Conservation (phyloP, 2,329 filamentous ascomycete species). For the Acrocalymma vagum region DNA sequence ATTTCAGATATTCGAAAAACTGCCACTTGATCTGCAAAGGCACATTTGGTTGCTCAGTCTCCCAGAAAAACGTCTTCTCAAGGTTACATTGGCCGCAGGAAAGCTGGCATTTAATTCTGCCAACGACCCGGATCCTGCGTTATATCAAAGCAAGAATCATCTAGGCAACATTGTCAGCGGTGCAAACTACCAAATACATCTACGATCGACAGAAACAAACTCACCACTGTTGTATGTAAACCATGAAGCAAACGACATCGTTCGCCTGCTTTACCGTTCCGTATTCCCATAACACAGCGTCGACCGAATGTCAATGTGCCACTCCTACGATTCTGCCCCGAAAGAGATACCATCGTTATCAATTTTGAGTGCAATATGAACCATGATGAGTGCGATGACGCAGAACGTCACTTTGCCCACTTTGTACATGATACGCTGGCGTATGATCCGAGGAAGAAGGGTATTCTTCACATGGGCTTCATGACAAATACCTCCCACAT, state of each 20-base stretch:
- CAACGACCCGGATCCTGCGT: background rate
- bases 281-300: slow-evolving; percentile 5
- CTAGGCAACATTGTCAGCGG: slow-evolving; percentile 13
- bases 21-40: slow-evolving; percentile 3
- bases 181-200: slow-evolving; percentile 8
- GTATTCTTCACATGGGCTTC: slow-evolving; percentile 13
- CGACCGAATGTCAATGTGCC: slow-evolving; percentile 1
- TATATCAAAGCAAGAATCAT: slow-evolving; percentile 10
- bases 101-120: too few species aligned
- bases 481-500: slow-evolving; percentile 3
- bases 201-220: slow-evolving; percentile 6
- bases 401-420: slow-evolving; percentile 11
- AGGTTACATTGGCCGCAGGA: slow-evolving; percentile 1
- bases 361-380: too few species aligned
- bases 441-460: slow-evolving; percentile 14
- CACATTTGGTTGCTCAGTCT: slow-evolving; percentile 2
- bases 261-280: slow-evolving; percentile 11
- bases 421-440: slow-evolving; percentile 15
- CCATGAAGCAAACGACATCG: slow-evolving; percentile 10
- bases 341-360: slow-evolving; percentile 14
- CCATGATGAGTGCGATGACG: slow-evolving; percentile 5
- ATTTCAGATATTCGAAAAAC: slow-evolving; percentile 4
- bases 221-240: slow-evolving; percentile 13
- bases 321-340: slow-evolving; percentile 11
- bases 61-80: slow-evolving; percentile 3